phyloP scores from a whole-genome alignment of 2,329 filamentous ascomycete genomes.

The Trematosphaeria pertusa region DNA sequence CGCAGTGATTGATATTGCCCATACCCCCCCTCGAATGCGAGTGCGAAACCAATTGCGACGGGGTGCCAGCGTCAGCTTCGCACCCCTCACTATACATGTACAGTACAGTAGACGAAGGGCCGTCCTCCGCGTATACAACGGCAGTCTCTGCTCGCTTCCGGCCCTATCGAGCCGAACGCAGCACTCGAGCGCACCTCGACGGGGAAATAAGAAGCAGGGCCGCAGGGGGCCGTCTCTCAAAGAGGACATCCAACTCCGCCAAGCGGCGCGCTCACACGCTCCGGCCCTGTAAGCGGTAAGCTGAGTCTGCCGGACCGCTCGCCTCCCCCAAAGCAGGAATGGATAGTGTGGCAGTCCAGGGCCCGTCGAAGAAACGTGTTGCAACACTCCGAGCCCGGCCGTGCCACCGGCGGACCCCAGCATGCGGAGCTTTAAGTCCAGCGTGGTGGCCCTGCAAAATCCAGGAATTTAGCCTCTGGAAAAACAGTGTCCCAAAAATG shows the following conservation, averaged over 20 bases:
- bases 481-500: constrained; percentile 39
- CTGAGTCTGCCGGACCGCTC: constrained; percentile 14
- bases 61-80: constrained; percentile 8
- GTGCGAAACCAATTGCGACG: too few species aligned
- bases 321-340: constrained; percentile 20
- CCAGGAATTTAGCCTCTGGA: constrained; percentile 39
- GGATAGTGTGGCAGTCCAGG: constrained; percentile 20
- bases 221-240: constrained; percentile 6
- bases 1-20: constrained; percentile 15
- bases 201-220: constrained; percentile 1
- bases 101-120: too few species aligned
- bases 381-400: constrained; percentile 24
- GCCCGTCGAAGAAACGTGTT: background rate
- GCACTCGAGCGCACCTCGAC: background rate
- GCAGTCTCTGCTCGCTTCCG: constrained; percentile 7
- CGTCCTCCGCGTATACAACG: background rate
- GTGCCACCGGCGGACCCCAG: constrained; percentile 24
- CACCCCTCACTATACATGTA: constrained; percentile 8
- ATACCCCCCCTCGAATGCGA: background rate
- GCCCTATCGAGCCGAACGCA: background rate
- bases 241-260: constrained; percentile 13
- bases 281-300: constrained; percentile 16
- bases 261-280: constrained; percentile 5
- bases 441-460: constrained; percentile 27
- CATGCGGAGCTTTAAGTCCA: constrained; percentile 36